Percentiles rank a stretch among this genome's conserved stretches.
These are phyloP conservation scores for Trichoderma gamsii DNA, from an alignment of 495 filamentous ascomycete genomes.

Conservation along the genomic window DNA sequence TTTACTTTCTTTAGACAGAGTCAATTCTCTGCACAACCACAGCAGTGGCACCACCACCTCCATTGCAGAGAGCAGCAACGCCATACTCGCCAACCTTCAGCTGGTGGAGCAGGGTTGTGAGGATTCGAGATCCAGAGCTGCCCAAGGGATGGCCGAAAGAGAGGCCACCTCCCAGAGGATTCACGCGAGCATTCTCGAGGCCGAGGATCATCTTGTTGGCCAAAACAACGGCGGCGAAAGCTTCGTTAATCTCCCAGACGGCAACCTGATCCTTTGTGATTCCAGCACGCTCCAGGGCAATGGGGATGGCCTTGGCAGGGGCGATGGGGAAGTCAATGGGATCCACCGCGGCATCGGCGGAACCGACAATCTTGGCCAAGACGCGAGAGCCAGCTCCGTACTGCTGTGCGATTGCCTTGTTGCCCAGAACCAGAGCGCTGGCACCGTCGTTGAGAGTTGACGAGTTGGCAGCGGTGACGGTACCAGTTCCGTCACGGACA, in stretches of 20 bases:
- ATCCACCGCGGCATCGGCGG: slow-evolving; percentile 86
- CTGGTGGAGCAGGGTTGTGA: slow-evolving; percentile 85
- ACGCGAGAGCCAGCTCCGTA: slow-evolving; percentile 68
- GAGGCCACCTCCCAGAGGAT: slow-evolving; percentile 86
- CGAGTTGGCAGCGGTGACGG: slow-evolving; percentile 89
- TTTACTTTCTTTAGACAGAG: slow-evolving; percentile 40
- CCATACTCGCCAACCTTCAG: slow-evolving; percentile 89
- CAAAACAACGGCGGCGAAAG: slow-evolving; percentile 93
- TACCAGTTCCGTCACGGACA: slow-evolving; percentile 72
- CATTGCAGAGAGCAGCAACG: slow-evolving; percentile 93
- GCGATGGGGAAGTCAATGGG: slow-evolving; percentile 95
- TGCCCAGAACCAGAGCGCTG: slow-evolving; percentile 80
- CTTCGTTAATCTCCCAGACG: slow-evolving; percentile 97
- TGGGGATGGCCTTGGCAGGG: slow-evolving; percentile 84
- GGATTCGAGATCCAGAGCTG: slow-evolving; percentile 87
- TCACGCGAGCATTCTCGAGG: slow-evolving; percentile 70
- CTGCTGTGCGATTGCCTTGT: slow-evolving; percentile 65
- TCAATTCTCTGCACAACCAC: slow-evolving; percentile 88
- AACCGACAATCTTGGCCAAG: slow-evolving; percentile 75
- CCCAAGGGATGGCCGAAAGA: slow-evolving; percentile 90
- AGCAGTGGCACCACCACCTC: slow-evolving; percentile 84
- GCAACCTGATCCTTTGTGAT: slow-evolving; percentile 84
- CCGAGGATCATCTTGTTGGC: slow-evolving; percentile 89
- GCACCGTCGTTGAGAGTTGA: slow-evolving; percentile 93
- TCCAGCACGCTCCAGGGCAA: slow-evolving; percentile 81